Evolutionary conservation across 140 eudicot species (phyloP), one percentile per base, ranked within the genome.

Genomic region (Oenanthe javanica): DNA sequence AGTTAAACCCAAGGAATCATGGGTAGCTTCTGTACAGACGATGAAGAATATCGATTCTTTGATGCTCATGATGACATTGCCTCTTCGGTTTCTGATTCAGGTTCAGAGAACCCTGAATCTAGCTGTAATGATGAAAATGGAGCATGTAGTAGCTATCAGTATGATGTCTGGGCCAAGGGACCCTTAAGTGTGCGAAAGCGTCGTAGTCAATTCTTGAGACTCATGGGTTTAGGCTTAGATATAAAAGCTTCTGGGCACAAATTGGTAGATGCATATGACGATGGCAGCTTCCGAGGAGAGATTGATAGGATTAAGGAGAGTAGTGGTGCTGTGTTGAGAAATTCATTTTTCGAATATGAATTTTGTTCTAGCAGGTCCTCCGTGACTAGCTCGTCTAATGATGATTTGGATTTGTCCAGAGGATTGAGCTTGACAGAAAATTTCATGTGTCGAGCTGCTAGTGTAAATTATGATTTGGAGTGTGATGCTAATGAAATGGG

Each of bases 131-230:
- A 57, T 73, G 84, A 73, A 31, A 66, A 61, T 77, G 73, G 82
- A 75, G 82, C 47, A 16, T 48, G 54, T 69, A 25, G 76, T 59
- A 81, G 49, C 45, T 80, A 81, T 36, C 81, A 79, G 0, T 93
- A 91, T 83, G 91, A 88, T 77, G 76, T 89, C 49, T 93, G 98
- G 98, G 72, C 85, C 46, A 83, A 83, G 54, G 87, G 88, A 69
- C 95, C 98, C 18, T 72, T 52, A 63, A 89, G 97, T 84, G 93
- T 93, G 80, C 79, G 80, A 19, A 92, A 91, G 74, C 84, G 98
- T 25, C 85, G 92, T 59, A 79, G 80, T 52, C 81, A 87, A 46
- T 95, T 89, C 83, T 84, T 86, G 67, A 83, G 83, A 10, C 81
- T 81, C 80, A 89, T 93, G 98, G 96, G 87, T 73, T 83, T 83